Conservation (phyloP, 1,284 basidiomycete genomes). For the Mycena citricolor region DNA sequence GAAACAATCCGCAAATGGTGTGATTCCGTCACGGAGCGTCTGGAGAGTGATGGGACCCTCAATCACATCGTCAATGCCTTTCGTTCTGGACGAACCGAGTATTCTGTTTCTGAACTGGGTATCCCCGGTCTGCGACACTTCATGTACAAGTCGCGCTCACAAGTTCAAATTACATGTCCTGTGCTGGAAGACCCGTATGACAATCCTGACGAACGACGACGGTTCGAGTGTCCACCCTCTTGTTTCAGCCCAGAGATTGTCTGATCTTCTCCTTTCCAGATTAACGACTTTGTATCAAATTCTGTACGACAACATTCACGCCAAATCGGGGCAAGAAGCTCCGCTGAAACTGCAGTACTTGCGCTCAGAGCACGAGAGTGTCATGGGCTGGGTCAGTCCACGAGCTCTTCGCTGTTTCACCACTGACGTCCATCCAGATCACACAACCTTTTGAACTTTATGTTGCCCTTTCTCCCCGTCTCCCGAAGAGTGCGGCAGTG, state of each 20-base stretch:
- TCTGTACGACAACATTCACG: constrained; percentile 83
- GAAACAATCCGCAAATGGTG: constrained; percentile 73
- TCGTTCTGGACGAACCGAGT: constrained; percentile 52
- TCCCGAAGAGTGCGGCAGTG: constrained; percentile 86
- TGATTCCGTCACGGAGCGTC: constrained; percentile 63
- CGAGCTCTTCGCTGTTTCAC: not conserved
- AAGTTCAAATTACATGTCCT: constrained; percentile 88
- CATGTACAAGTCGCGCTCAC: constrained; percentile 85
- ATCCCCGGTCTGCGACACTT: constrained; percentile 93
- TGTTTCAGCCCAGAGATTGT: not conserved
- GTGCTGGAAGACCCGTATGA: constrained; percentile 83
- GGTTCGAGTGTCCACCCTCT: constrained; percentile 50
- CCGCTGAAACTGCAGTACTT: constrained; percentile 83
- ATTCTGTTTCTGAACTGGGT: constrained; percentile 69
- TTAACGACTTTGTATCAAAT: constrained; percentile 83
- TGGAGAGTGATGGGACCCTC: constrained; percentile 61
- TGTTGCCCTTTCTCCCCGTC: constrained; percentile 73
- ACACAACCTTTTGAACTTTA: constrained; percentile 94
- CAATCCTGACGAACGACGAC: constrained; percentile 52
- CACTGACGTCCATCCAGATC: constrained; percentile 51
- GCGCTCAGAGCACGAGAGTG: constrained; percentile 80
- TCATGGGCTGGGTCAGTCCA: constrained; percentile 82
- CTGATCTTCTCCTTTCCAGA: constrained; percentile 37
- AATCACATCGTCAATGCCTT: constrained; percentile 48
- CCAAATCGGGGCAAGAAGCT: constrained; percentile 75